A percentile compares a stretch with the other conserved stretches of the same genome.
phyloP scores from a whole-genome alignment of 805 yeast species.

The Isabelozyma pseudorhagii region DNA sequence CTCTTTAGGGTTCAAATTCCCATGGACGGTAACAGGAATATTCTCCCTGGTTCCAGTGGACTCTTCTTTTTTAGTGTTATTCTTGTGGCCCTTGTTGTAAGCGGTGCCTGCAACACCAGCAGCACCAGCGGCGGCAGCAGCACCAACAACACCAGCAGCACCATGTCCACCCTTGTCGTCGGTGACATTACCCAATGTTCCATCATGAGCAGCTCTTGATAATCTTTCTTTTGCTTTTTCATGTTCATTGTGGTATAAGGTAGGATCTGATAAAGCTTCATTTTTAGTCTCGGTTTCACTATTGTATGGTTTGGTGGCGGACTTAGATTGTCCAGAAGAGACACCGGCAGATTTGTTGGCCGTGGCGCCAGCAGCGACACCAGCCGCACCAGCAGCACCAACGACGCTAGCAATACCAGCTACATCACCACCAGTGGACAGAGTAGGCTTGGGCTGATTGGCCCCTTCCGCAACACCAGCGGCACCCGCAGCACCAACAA shows the following conservation, averaged over 20 bases:
- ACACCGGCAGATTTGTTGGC: neutral
- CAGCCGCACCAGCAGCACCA: slow-evolving; percentile 3
- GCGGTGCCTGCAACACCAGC: neutral
- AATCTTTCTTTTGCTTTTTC: slow-evolving; percentile 1
- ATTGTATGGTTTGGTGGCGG: neutral
- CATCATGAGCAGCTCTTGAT: slow-evolving; percentile 5
- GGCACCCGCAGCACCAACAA: neutral
- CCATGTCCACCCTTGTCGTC: neutral
- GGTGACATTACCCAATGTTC: slow-evolving; percentile 3
- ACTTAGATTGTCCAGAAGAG: neutral
- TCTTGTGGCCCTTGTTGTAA: neutral
- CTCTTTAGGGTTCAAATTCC: slow-evolving; percentile 17
- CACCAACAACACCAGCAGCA: neutral
- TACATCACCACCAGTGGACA: neutral
- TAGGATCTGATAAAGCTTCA: neutral
- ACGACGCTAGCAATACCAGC: neutral
- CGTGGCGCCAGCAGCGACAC: slow-evolving; percentile 4
- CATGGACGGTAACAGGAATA: slow-evolving; percentile 29
- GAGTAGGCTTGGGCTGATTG: neutral
- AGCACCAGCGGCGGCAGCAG: slow-evolving; percentile 1
- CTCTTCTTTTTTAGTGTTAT: neutral
- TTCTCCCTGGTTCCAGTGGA: neutral
- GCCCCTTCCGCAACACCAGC: neutral
- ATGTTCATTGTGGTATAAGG: slow-evolving; percentile 1
- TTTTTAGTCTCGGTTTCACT: neutral